Percentiles rank a stretch among this genome's conserved stretches.
Evolutionary conservation across 2,329 filamentous ascomycete genomes (phyloP).

Genomic region (Fusarium pseudocircinatum): DNA sequence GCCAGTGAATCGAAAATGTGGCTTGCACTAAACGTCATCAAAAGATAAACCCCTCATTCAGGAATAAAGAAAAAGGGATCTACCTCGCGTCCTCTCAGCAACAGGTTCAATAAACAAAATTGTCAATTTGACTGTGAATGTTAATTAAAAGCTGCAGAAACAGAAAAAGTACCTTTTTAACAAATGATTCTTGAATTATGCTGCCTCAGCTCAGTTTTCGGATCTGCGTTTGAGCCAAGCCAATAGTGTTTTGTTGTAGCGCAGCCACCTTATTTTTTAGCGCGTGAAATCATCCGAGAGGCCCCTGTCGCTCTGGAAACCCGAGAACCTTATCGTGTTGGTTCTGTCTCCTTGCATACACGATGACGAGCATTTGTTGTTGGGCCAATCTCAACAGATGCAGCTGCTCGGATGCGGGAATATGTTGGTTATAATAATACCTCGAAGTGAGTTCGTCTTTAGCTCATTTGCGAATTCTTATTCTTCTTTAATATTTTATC

Average conservation of each 20-base stretch:
- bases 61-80: background rate
- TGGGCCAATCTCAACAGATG: background rate
- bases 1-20: background rate
- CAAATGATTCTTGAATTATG: background rate
- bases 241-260: rapidly evolving
- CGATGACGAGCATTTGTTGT: constrained; percentile 12
- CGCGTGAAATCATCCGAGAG: background rate
- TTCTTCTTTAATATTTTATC: too few species aligned
- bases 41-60: background rate
- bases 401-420: too few species aligned
- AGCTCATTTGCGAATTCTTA: rapidly evolving
- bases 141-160: rapidly evolving
- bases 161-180: background rate
- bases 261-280: background rate
- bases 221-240: background rate
- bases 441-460: rapidly evolving
- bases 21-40: background rate
- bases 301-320: constrained; percentile 20
- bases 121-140: rapidly evolving
- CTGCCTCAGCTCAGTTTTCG: background rate
- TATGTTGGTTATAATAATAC: background rate
- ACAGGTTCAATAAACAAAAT: background rate
- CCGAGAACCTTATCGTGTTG: background rate
- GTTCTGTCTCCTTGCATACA: constrained; percentile 8
- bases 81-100: background rate